Percentiles rank a stretch among this genome's conserved stretches.
Conservation (phyloP, 805 yeast species). For the Ogataea sp. region DNA sequence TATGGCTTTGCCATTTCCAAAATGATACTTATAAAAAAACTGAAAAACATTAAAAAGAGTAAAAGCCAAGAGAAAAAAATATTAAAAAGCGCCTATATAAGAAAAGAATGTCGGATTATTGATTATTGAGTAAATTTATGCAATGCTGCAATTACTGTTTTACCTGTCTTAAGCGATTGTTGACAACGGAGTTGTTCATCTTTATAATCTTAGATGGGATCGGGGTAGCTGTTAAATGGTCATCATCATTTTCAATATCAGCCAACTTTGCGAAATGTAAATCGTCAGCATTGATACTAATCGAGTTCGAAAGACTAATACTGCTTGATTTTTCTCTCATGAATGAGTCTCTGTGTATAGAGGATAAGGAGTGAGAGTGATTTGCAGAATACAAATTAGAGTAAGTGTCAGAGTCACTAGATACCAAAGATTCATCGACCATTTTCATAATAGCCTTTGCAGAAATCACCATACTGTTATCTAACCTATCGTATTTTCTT, state of each 20-base stretch:
- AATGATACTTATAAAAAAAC: too few species aligned
- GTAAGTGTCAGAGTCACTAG: constrained; percentile 26
- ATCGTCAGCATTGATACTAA: constrained; percentile 24
- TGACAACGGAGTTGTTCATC: constrained; percentile 3
- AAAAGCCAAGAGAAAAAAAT: too few species aligned
- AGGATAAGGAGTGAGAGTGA: not conserved
- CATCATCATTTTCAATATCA: constrained; percentile 7
- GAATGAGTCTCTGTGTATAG: not conserved
- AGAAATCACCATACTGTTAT: constrained; percentile 28
- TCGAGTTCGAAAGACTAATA: too few species aligned
- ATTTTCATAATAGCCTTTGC: constrained; percentile 28
- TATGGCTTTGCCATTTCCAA: too few species aligned
- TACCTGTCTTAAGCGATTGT: constrained; percentile 1
- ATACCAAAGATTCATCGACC: constrained; percentile 31
- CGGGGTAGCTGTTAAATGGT: not conserved
- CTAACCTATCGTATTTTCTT: constrained; percentile 21
- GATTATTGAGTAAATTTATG: too few species aligned
- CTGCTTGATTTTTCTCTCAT: not conserved
- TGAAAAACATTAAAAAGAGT: too few species aligned
- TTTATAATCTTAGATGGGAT: not conserved
- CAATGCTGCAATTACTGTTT: not conserved
- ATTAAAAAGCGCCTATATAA: too few species aligned
- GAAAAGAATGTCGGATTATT: too few species aligned
- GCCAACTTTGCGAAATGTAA: constrained; percentile 17
- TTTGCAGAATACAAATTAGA: constrained; percentile 9